These are phyloP conservation scores for Tritrichomonas foetus DNA, from an alignment of 208 protist species.

Conservation along the genomic window DNA sequence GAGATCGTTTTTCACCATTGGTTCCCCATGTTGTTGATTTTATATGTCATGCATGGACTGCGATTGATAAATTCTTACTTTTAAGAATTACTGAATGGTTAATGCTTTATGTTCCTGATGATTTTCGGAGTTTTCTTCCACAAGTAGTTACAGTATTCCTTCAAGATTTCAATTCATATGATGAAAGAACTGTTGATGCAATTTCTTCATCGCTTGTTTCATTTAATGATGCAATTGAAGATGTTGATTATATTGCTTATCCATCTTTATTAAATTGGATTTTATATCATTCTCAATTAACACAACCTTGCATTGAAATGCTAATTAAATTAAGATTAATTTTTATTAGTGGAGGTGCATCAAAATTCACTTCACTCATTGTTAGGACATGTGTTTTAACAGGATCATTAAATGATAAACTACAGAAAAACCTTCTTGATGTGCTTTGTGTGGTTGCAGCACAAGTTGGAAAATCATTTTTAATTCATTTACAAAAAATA, in stretches of 20 bases:
- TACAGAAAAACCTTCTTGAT: background rate
- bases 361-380: background rate
- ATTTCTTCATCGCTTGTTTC: background rate
- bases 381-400: background rate
- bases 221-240: background rate
- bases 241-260: background rate
- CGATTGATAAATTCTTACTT: background rate
- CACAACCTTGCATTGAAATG: background rate
- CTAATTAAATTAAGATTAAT: background rate
- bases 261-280: background rate
- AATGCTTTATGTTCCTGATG: background rate
- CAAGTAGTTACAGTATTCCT: background rate
- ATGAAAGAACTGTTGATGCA: background rate
- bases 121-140: background rate
- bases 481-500: background rate
- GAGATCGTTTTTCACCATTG: background rate
- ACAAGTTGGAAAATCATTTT: background rate
- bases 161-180: background rate
- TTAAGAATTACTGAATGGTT: background rate
- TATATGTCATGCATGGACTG: slow-evolving; percentile 8
- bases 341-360: background rate
- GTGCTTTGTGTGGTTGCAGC: background rate
- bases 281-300: background rate
- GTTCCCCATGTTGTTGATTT: slow-evolving; percentile 33
- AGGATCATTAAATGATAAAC: background rate